These are phyloP conservation scores for Clarkia xantiana DNA, from an alignment of 345 rosid species.

Conservation along the genomic window DNA sequence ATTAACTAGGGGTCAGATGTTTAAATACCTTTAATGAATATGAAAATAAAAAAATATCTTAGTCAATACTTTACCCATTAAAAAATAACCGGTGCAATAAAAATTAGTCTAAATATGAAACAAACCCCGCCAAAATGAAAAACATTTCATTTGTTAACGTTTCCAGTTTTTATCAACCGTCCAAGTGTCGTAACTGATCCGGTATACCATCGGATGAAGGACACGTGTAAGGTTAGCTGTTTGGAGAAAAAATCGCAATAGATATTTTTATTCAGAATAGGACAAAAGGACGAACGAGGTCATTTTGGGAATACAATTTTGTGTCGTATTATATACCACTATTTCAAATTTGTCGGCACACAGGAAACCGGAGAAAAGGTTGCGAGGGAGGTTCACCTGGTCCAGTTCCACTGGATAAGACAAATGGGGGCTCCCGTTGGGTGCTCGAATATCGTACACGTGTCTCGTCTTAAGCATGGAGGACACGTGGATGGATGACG, in stretches of 20 bases:
- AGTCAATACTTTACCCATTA: no score
- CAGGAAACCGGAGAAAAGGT: neutral
- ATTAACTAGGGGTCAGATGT: no score
- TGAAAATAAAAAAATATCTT: no score
- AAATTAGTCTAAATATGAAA: no score
- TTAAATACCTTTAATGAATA: no score
- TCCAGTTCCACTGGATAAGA: neutral
- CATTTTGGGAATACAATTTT: constrained; percentile 1
- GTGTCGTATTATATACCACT: neutral
- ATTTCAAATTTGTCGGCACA: neutral
- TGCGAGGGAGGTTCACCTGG: neutral
- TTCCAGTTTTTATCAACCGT: no score
- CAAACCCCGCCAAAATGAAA: no score
- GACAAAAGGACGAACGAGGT: neutral
- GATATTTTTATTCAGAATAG: neutral
- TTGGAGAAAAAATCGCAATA: neutral
- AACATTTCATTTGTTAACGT: no score
- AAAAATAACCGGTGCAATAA: no score
- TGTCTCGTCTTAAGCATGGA: neutral
- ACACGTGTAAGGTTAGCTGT: neutral
- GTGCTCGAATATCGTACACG: neutral
- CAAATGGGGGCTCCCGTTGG: neutral
- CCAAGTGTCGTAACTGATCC: no score
- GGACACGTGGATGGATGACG: constrained; percentile 2
- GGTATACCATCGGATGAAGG: neutral